phyloP scores from a whole-genome alignment of 192 early-diverging fungal genomes.

The Phlyctochytrium planicorne region DNA sequence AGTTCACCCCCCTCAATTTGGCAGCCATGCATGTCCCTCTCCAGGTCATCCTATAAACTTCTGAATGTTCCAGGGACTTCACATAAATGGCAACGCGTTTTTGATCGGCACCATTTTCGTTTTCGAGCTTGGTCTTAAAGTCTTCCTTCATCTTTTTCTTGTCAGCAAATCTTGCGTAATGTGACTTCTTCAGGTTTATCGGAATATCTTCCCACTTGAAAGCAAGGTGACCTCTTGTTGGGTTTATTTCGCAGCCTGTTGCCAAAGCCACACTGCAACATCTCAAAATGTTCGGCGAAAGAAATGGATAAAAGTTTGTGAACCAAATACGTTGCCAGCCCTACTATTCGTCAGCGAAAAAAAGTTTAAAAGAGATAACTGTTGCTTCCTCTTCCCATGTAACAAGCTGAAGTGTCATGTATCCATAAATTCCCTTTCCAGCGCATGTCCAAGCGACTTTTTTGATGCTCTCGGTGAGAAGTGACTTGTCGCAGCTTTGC shows the following conservation, averaged over 20 bases:
- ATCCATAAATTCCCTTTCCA: conserved; percentile 14
- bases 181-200: conserved; percentile 22
- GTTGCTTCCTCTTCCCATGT: conserved; percentile 15
- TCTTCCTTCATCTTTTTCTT: conserved; percentile 9
- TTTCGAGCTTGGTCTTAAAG: conserved; percentile 16
- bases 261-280: conserved; percentile 18
- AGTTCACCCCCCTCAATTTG: conserved; percentile 12
- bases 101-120: conserved; percentile 16
- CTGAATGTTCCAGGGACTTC: conserved; percentile 11
- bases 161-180: conserved; percentile 17
- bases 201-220: conserved; percentile 30
- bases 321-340: conserved; percentile 21
- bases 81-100: conserved; percentile 22
- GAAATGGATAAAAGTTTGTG: conserved; percentile 28
- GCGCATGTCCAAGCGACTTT: conserved; percentile 6
- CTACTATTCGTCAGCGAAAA: neutral
- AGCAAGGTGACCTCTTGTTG: conserved; percentile 6
- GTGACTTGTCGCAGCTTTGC: conserved; percentile 4
- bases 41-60: conserved; percentile 22
- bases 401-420: conserved; percentile 16
- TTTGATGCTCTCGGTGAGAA: conserved; percentile 13
- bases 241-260: conserved; percentile 24
- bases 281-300: conserved; percentile 16
- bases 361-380: neutral
- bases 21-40: conserved; percentile 10